Evolutionary conservation across 2,329 filamentous ascomycete species (phyloP), one percentile per base, ranked within the genome.

Genomic region (Claviceps digitariae): DNA sequence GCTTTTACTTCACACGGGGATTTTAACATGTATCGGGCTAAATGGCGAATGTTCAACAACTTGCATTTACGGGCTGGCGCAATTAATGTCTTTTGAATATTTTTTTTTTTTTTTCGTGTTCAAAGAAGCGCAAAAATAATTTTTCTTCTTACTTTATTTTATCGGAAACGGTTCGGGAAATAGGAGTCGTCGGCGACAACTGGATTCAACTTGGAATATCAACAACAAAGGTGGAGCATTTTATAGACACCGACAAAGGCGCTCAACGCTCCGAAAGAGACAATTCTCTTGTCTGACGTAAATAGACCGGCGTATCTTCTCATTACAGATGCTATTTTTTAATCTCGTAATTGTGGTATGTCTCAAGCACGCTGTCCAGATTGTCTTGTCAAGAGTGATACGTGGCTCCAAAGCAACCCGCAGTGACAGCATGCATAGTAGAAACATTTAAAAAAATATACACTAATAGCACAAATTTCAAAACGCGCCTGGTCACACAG

Each of bases 31-130:
- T 17, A 56, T 56, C 52, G 50, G 43, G 52, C 48, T 40, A 38
- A 59, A 52, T 46, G 57, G 56, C 57, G 56, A 60, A 60, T 59
- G 57, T 62, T 62, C 59, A 62, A 62, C 59, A 61, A 60, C 54
- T 57, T 62, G 55, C 56, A 57, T 57, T 58, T 48, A 51, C 56
- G 52, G 57, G 59, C 54, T 59, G 57, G 59, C 59, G 59, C 51
- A 59, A 49, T 49, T 40, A 6, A 40, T 54, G 21, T 60, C 45
- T 50, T 36, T 15, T 17, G 5, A 6, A 48, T 34, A 34, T 12
- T 55, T 48, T 52, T 36, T 40, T 45, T 21, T 34, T 21, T 36
- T 23, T 15, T 10, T 29, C 15, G 9, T 17, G 8, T 47, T 13
- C 7, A 47, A 5, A 31, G 17, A 38, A 8, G 4, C 7, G 36